phyloP scores from a whole-genome alignment of 495 filamentous ascomycete species.

The Daldinia childiae region DNA sequence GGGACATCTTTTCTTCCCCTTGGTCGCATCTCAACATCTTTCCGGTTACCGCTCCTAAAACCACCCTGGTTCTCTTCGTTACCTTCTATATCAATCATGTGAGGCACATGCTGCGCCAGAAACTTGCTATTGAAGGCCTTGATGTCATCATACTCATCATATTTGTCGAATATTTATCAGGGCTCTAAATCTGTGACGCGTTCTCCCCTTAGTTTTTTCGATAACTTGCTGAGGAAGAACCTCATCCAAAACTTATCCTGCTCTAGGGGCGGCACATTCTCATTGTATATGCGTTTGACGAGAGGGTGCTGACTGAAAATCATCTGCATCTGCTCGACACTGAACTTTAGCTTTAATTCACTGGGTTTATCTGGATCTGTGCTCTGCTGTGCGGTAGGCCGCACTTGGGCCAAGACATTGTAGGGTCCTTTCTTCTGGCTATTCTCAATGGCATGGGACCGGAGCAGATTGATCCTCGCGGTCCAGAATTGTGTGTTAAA shows the following conservation, averaged over 20 bases:
- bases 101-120: slow-evolving; percentile 72
- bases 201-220: slow-evolving; percentile 91
- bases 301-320: slow-evolving; percentile 94
- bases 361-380: slow-evolving; percentile 53
- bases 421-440: slow-evolving; percentile 86
- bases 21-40: slow-evolving; percentile 88
- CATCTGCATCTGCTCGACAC: slow-evolving; percentile 88
- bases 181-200: slow-evolving; percentile 77
- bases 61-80: slow-evolving; percentile 88
- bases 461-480: slow-evolving; percentile 79
- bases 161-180: slow-evolving; percentile 84
- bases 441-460: slow-evolving; percentile 88
- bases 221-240: slow-evolving; percentile 89
- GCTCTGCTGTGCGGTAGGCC: slow-evolving; percentile 75
- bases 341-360: slow-evolving; percentile 81
- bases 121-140: slow-evolving; percentile 58
- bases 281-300: slow-evolving; percentile 89
- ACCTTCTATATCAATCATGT: slow-evolving; percentile 89
- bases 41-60: slow-evolving; percentile 76
- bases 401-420: slow-evolving; percentile 92
- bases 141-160: slow-evolving; percentile 75
- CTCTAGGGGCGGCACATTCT: slow-evolving; percentile 83
- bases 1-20: slow-evolving; percentile 52
- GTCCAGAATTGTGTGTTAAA: slow-evolving; percentile 96
- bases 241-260: slow-evolving; percentile 88